A percentile compares a stretch with the other conserved stretches of the same genome.
Conservation (phyloP, 805 yeast genomes). For the Tetrapisispora namnaoensis region DNA sequence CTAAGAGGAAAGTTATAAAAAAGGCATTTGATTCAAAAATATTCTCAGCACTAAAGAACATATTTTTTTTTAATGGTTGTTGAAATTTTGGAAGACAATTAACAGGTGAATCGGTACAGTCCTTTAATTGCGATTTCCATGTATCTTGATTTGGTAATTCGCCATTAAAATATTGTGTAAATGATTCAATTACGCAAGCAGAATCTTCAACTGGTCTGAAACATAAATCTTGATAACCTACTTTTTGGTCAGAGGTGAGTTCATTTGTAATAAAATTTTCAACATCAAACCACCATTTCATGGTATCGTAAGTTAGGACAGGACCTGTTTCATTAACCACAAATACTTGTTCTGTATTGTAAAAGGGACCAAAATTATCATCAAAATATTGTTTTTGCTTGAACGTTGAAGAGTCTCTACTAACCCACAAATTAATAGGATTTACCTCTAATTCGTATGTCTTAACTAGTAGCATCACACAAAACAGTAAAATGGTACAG, state of each 20-base stretch:
- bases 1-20: slow-evolving; percentile 61
- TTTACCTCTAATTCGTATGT: slow-evolving; percentile 57
- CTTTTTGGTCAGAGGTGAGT: slow-evolving; percentile 25
- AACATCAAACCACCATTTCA: slow-evolving; percentile 84
- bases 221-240: slow-evolving; percentile 56
- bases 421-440: slow-evolving; percentile 87
- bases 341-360: slow-evolving; percentile 76
- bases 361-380: slow-evolving; percentile 81
- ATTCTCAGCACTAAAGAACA: slow-evolving; percentile 57
- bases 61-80: slow-evolving; percentile 69
- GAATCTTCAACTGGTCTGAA: slow-evolving; percentile 71
- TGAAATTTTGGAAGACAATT: slow-evolving; percentile 83
- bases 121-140: slow-evolving; percentile 48
- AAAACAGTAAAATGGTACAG: slow-evolving; percentile 22
- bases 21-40: slow-evolving; percentile 60
- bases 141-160: slow-evolving; percentile 34
- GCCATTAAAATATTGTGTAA: slow-evolving; percentile 80
- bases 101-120: slow-evolving; percentile 75
- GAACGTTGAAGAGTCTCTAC: slow-evolving; percentile 61
- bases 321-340: slow-evolving; percentile 60
- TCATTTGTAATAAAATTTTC: slow-evolving; percentile 44
- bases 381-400: slow-evolving; percentile 64
- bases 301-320: slow-evolving; percentile 56
- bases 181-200: slow-evolving; percentile 74
- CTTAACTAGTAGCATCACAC: slow-evolving; percentile 33